phyloP scores from a whole-genome alignment of 805 yeast genomes.

The Candida namnaoensis region DNA sequence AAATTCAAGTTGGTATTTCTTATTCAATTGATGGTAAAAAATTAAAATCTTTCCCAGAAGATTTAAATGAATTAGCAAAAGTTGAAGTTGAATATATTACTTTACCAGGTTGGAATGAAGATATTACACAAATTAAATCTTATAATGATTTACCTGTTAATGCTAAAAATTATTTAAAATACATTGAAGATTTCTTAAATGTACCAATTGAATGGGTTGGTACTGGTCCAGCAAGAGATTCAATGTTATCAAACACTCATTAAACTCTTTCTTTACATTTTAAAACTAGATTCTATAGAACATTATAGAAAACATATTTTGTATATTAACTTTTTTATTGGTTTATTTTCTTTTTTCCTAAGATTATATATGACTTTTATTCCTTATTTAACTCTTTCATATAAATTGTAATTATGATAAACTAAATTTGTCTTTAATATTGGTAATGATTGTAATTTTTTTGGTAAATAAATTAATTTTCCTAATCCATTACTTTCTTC shows the following conservation, averaged over 20 bases:
- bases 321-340: background rate
- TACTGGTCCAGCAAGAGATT: slow-evolving; percentile 95
- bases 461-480: slow-evolving; percentile 45
- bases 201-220: slow-evolving; percentile 97
- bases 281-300: too few relatives aligned
- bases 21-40: slow-evolving; percentile 74
- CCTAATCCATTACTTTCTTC: slow-evolving; percentile 46
- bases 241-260: slow-evolving; percentile 62
- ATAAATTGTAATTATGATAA: slow-evolving; percentile 44
- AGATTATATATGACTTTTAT: background rate
- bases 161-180: slow-evolving; percentile 78
- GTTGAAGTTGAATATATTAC: slow-evolving; percentile 91
- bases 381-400: slow-evolving; percentile 8
- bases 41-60: slow-evolving; percentile 85
- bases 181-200: slow-evolving; percentile 74
- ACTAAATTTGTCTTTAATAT: slow-evolving; percentile 26
- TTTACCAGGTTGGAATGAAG: slow-evolving; percentile 89
- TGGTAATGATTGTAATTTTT: slow-evolving; percentile 8
- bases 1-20: slow-evolving; percentile 80
- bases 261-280: slow-evolving; percentile 1
- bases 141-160: slow-evolving; percentile 81
- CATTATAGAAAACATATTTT: background rate
- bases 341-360: background rate
- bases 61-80: slow-evolving; percentile 68
- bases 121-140: slow-evolving; percentile 61